Conservation (phyloP, 805 yeast genomes). For the Cyberlindnera saturnus region DNA sequence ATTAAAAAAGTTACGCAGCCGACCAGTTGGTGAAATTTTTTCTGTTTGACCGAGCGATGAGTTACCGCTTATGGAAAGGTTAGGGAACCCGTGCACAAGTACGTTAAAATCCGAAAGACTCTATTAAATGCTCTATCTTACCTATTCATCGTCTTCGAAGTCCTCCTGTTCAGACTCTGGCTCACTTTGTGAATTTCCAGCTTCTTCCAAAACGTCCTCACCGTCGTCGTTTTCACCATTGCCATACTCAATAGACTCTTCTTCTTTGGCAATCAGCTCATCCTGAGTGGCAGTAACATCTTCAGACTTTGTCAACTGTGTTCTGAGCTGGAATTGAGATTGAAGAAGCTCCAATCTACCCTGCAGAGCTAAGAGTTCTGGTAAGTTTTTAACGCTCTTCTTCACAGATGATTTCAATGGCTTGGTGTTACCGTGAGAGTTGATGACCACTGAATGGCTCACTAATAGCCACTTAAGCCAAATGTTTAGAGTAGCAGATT, state of each 20-base stretch:
- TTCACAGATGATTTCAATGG: slow-evolving; percentile 51
- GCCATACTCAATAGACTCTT: slow-evolving; percentile 27
- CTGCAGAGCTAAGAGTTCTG: slow-evolving; percentile 69
- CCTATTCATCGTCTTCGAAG: slow-evolving; percentile 2
- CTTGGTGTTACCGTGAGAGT: slow-evolving; percentile 35
- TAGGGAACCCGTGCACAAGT: background rate
- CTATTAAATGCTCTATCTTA: background rate
- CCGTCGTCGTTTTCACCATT: slow-evolving; percentile 42
- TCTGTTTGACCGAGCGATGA: background rate
- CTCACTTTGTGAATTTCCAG: slow-evolving; percentile 19
- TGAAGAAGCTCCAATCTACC: slow-evolving; percentile 77
- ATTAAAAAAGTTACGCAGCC: background rate
- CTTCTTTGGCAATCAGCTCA: slow-evolving; percentile 26
- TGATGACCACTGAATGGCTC: slow-evolving; percentile 43
- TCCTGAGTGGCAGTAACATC: slow-evolving; percentile 26
- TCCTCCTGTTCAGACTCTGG: slow-evolving; percentile 29
- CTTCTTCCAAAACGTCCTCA: slow-evolving; percentile 23
- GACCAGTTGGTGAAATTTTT: background rate
- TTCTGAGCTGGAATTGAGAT: slow-evolving; percentile 69
- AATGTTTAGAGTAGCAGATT: slow-evolving; percentile 33
- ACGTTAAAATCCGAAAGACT: too few species aligned
- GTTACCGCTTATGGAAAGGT: background rate
- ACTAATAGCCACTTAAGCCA: slow-evolving; percentile 85
- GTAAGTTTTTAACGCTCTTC: slow-evolving; percentile 51
- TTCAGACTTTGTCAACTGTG: slow-evolving; percentile 32